Percentiles rank a stretch among this genome's conserved stretches.
phyloP scores from a whole-genome alignment of 2,329 filamentous ascomycete genomes.

The Emergomyces africanus region DNA sequence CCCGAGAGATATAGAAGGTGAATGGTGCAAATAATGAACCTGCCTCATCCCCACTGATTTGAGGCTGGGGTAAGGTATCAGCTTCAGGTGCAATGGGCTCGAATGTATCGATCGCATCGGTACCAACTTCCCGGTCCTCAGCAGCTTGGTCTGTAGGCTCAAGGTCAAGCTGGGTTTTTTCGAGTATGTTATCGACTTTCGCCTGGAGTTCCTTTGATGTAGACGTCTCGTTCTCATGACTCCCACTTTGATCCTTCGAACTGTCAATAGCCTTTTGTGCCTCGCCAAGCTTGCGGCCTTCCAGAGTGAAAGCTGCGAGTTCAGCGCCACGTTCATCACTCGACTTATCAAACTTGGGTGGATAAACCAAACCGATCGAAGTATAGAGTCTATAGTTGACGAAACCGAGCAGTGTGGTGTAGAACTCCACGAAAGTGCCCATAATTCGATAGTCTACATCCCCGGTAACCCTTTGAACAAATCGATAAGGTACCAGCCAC shows the following conservation, averaged over 20 bases:
- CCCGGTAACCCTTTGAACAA: constrained; percentile 85
- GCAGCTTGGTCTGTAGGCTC: constrained; percentile 32
- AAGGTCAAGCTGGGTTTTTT: constrained; percentile 29
- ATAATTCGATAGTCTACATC: constrained; percentile 99
- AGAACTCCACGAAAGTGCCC: constrained; percentile 98
- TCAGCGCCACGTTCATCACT: constrained; percentile 87
- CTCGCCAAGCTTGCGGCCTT: constrained; percentile 51
- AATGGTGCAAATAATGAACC: constrained; percentile 73
- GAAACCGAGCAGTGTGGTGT: constrained; percentile 90
- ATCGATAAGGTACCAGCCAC: constrained; percentile 96
- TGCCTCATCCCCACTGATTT: constrained; percentile 50
- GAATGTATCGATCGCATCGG: constrained; percentile 76
- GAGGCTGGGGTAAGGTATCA: constrained; percentile 73
- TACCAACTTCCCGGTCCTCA: constrained; percentile 33
- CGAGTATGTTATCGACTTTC: constrained; percentile 47
- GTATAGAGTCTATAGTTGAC: constrained; percentile 95
- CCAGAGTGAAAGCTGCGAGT: constrained; percentile 78
- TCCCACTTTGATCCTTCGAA: constrained; percentile 41
- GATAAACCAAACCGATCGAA: constrained; percentile 80
- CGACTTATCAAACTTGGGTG: constrained; percentile 77
- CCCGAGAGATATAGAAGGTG: constrained; percentile 86
- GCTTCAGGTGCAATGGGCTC: constrained; percentile 71
- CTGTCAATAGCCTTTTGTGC: constrained; percentile 39
- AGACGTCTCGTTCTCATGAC: constrained; percentile 43
- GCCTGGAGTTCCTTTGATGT: constrained; percentile 57